A percentile compares a stretch with the other conserved stretches of the same genome.
phyloP scores from a whole-genome alignment of 140 eudicot species.

The Stevia rebaudiana region DNA sequence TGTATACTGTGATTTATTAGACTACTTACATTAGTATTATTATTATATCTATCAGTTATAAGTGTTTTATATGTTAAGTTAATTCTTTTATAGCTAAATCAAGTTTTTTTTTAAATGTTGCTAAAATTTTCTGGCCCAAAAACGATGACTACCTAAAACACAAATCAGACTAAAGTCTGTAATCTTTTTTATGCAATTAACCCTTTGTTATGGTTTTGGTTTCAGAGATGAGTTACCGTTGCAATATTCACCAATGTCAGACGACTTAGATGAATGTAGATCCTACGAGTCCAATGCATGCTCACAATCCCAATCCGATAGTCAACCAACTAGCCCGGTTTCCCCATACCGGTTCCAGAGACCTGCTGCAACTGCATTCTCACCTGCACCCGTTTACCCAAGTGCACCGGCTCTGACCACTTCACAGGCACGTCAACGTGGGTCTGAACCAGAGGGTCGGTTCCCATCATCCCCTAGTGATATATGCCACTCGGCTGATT shows the following conservation, averaged over 20 bases:
- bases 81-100: too few relatives aligned
- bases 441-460: slow-evolving; percentile 79
- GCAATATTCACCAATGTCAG: slow-evolving; percentile 98
- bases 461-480: slow-evolving; percentile 97
- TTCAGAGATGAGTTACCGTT: slow-evolving; percentile 98
- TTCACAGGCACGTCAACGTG: slow-evolving; percentile 71
- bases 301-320: slow-evolving; percentile 59
- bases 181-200: neutral
- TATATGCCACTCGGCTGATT: slow-evolving; percentile 94
- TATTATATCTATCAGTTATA: too few relatives aligned
- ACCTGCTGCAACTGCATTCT: slow-evolving; percentile 38
- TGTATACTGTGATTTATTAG: too few relatives aligned
- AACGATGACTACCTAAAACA: neutral
- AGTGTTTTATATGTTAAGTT: too few relatives aligned
- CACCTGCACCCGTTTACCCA: slow-evolving; percentile 47
- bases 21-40: too few relatives aligned
- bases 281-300: slow-evolving; percentile 48
- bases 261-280: slow-evolving; percentile 78
- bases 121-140: neutral
- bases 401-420: slow-evolving; percentile 29
- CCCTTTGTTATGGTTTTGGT: neutral
- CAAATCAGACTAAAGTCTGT: neutral
- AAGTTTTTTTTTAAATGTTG: neutral
- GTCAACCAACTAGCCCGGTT: slow-evolving; percentile 86
- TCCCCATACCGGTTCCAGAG: slow-evolving; percentile 79